Evolutionary conservation across 2,329 filamentous ascomycete genomes (phyloP), one percentile per base, ranked within the genome.

Genomic region (Pyrenochaeta sp.): DNA sequence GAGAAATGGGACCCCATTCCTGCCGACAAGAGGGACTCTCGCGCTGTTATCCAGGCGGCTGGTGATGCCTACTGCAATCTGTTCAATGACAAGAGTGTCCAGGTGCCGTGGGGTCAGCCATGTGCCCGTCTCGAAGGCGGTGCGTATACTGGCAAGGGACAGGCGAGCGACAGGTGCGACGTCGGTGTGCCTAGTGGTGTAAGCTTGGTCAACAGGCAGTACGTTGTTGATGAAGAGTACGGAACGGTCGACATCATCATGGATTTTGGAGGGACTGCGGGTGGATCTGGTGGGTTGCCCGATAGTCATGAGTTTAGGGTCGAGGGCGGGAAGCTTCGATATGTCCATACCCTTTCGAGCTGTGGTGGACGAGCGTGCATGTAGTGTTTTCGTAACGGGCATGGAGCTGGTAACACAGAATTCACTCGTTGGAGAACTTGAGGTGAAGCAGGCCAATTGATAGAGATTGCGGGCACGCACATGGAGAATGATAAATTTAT

Each of bases 271-370:
- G 71, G 71, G 0, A 60, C 58, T 0, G 50, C 44, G 4, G 64
- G 67, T 5, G 64, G 62, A 2, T 61, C 52, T 0, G 56, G 54
- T 12, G 71, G 71, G 1, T 50, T 72, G 59, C 72, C 72, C n/a
- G 71, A 74, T 65, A 72, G 68, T 45, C 72, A 74, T 67, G 71
- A 73, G 46, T 74, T 74, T 50, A 58, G 72, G 46, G 48, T 74
- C 40, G 71, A 74, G 58, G 57, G 61, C 2, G 69, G 71, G 22
- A 73, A 71, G 63, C 44, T 74, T 56, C 62, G 71, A 34, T 74
- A 66, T 65, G 68, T 74, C 48, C 72, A 74, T 61, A 74, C 72
- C 13, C 61, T 73, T 37, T 62, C 59, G 25, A 64, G 60, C 2
- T 72, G 69, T 65, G 69, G 69, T 4, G 68, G 67, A 2, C 64